Percentiles rank a stretch among this genome's conserved stretches.
These are phyloP conservation scores for Calonectria pseudoturangicola DNA, from an alignment of 2,329 filamentous ascomycete species.

Conservation along the genomic window DNA sequence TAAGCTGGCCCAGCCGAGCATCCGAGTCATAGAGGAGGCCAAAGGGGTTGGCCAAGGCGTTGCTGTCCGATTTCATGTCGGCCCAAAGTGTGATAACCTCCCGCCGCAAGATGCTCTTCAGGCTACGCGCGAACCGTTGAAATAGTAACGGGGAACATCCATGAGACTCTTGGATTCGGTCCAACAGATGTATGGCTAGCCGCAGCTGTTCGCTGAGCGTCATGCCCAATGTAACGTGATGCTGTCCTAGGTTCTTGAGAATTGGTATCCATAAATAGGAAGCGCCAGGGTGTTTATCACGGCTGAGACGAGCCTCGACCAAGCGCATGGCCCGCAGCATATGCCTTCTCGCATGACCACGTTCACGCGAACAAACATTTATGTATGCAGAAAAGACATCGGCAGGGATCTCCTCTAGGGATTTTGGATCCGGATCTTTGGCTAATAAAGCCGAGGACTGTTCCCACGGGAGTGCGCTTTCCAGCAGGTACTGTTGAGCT, in stretches of 20 bases:
- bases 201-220: constrained; percentile 56
- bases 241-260: constrained; percentile 58
- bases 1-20: constrained; percentile 38
- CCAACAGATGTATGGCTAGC: constrained; percentile 53
- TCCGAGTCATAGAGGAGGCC: constrained; percentile 44
- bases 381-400: constrained; percentile 71
- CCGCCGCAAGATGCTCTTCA: constrained; percentile 54
- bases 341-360: constrained; percentile 48
- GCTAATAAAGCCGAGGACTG: constrained; percentile 46
- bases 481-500: constrained; percentile 70
- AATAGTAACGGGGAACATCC: constrained; percentile 52
- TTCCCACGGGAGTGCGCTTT: constrained; percentile 58
- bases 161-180: constrained; percentile 54
- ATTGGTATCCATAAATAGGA: constrained; percentile 59
- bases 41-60: constrained; percentile 39
- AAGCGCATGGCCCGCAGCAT: constrained; percentile 58
- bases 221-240: constrained; percentile 54
- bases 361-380: constrained; percentile 53
- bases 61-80: constrained; percentile 41
- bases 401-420: constrained; percentile 53
- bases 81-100: constrained; percentile 50
- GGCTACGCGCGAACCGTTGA: constrained; percentile 49
- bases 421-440: constrained; percentile 49
- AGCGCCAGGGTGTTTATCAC: constrained; percentile 53
- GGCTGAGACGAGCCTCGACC: constrained; percentile 52